Base-by-base conservation (phyloP, 1,139 yeast species). In the Nakaseomyces kungkrabaensis region DNA sequence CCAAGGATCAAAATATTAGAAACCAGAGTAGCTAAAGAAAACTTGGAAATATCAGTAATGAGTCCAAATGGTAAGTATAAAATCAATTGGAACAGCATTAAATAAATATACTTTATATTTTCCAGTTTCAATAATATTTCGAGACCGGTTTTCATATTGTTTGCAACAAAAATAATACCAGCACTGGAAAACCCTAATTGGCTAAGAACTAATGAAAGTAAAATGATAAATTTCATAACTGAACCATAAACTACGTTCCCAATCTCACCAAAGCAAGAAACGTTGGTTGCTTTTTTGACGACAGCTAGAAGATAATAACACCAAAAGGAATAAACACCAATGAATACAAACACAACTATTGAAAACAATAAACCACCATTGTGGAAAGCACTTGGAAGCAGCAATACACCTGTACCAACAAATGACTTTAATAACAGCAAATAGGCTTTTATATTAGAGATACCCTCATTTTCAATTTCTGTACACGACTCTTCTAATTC, bases 121-220 rank as follows among this genome's bases (percentile, higher is more conserved):
- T 50, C 53, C 34, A 69, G 59, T 1, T 68, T 65, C 22, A 76
- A 67, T 1, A 78, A 70, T 59, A 80, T 81, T 9, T 59, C 60
- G 3, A 78, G 52, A 58, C 85, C 83, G 1, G 87, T 82, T 34
- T 72, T 70, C 58, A 84, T 61, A 63, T 85, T 85, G 54, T 81
- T 83, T 3, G 88, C 79, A 1, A 89, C 81, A 63, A 85, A 85
- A n/a, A 85, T 76, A 52, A 83, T 78, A 61, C 85, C 85, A 0
- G 90, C 85, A 11, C 87, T 84, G 34, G 84, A 85, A 63, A 85
- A 85, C 2, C 94, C 94, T 49, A 85, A 68, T 63, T 85, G 94
- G 4, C 88, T 79, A 24, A 82, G 59, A 13, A 82, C 75, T 52
- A 85, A 76, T 1, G 89, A 82, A 29, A 77, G 68, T 51, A 84